Base-by-base conservation (phyloP, 805 yeast species). In the Wickerhamiella australiensis region DNA sequence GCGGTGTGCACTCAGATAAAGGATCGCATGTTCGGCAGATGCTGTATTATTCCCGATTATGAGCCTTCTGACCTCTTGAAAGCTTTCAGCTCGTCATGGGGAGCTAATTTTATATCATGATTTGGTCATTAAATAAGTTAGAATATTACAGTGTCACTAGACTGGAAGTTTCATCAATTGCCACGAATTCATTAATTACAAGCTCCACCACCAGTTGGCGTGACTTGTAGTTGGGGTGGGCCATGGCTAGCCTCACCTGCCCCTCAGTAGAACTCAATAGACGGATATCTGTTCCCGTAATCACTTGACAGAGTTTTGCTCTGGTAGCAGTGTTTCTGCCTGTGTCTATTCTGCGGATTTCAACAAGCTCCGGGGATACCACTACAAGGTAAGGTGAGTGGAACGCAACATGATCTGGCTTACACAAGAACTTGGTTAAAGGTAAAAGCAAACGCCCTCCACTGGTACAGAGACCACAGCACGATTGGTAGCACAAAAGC, bases 241-340 rank as follows among this genome's bases (percentile, higher is more conserved):
- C 81, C 69, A 82, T 61, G 0, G 67, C 61, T 3, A 77, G 56
- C 21, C 65, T 64, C 15, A 74, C 64, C 44, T 70, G 59, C 18
- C 68, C 69, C 13, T 61, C 66, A 9, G 56, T 60, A 3, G 63
- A 64, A 48, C 70, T 74, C n/a, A 76, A 50, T 20, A 72, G 58
- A 21, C 64, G 56, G 27, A 85, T 74, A 56, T 78, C 84, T 59
- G 79, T 81, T 20, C 90, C 90, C 3, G 79, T 74, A 37, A 85
- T 71, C 3, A 84, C 80, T 61, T 85, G 94, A 31, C 73, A 73
- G 20, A 69, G 56, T 13, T 53, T 27, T 1, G 57, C 57, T 3
- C 56, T 53, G 5, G 26, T 17, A 11, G 21, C 12, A 3, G 45
- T 15, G 6, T 66, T 63, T 3, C 52, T 73, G 42, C 73, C 72